Evolutionary conservation across 208 protist genomes (phyloP), one percentile per base, ranked within the genome.

Genomic region (Acanthamoeba castellanii): DNA sequence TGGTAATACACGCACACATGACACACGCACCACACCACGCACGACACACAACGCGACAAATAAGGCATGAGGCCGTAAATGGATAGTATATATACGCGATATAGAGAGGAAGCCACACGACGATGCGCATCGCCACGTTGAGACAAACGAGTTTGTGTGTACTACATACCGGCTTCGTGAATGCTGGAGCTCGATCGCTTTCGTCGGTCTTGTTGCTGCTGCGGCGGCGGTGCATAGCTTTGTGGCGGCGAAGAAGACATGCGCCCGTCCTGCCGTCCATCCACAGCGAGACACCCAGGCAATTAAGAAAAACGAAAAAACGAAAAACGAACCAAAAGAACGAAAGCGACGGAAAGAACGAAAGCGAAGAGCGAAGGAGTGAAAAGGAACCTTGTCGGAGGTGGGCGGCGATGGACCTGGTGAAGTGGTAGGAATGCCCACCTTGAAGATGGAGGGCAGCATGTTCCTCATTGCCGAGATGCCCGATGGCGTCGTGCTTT

Each of bases 391-490:
- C 81, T 88, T 88, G n/a, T 88, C 81, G 20, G 50, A 57, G 45
- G 81, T 42, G 76, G 76, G 76, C 14, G 76, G 76, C 13, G 76
- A 85, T 27, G 76, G 76, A 4, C 81, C 30, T 14, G 81, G 81
- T 18, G 37, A 20, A 4, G 72, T 27, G 22, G 72, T 78, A 11
- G 70, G 70, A 1, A 78, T 81, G 81, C 81, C 81, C 45, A 88
- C 81, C 81, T 88, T 88, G 52, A 88, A 88, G 6, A 88, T 88
- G n/a, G 45, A 88, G 3, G 81, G 81, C 27, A 88, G 52, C 20
- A 88, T 88, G 34, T 88, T 88, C n/a, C 81, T n/a, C 81, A 88
- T 34, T 16, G 72, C 72, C 5, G 81, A 55, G 22, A 88, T 88
- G 81, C 81, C 81, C 81, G 45, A 64, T 9, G 81, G 52, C n/a